phyloP scores from a whole-genome alignment of 2,329 filamentous ascomycete genomes.

The Neofusicoccum kwambonambiense region DNA sequence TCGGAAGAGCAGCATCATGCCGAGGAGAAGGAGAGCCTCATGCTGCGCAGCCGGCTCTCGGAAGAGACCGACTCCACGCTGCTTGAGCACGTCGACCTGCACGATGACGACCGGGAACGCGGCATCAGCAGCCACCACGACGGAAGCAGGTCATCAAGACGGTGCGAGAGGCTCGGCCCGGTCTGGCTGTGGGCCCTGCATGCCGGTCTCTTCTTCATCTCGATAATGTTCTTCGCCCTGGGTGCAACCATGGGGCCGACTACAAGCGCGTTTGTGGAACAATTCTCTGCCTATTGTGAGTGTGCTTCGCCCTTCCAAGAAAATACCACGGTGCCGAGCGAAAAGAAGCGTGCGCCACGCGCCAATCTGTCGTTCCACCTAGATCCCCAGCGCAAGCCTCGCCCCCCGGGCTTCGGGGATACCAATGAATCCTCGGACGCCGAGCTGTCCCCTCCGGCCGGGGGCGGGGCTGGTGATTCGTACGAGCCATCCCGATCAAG shows the following conservation, averaged over 20 bases:
- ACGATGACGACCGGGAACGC: background rate
- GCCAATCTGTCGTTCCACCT: too few species aligned
- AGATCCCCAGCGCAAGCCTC: too few species aligned
- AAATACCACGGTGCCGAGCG: too few species aligned
- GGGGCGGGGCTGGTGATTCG: background rate
- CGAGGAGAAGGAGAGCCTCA: conserved; percentile 2
- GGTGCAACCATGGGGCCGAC: conserved; percentile 5
- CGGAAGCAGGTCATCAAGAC: background rate
- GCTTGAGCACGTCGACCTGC: background rate
- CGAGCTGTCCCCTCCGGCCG: too few species aligned
- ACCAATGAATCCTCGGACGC: too few species aligned
- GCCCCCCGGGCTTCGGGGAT: too few species aligned
- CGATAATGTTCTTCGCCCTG: conserved; percentile 9
- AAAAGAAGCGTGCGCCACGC: too few species aligned
- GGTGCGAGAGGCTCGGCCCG: conserved; percentile 5
- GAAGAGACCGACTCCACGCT: conserved; percentile 11
- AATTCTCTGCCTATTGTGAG: conserved; percentile 13
- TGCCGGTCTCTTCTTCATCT: background rate
- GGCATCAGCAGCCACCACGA: background rate
- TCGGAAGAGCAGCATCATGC: conserved; percentile 1
- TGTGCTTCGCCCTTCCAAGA: background rate
- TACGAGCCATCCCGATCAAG: background rate
- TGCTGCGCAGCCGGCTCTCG: background rate
- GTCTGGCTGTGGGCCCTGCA: conserved; percentile 16
- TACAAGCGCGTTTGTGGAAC: background rate